Conservation (phyloP, 441 rosid genomes). For the Cnidoscolus chayamansa region DNA sequence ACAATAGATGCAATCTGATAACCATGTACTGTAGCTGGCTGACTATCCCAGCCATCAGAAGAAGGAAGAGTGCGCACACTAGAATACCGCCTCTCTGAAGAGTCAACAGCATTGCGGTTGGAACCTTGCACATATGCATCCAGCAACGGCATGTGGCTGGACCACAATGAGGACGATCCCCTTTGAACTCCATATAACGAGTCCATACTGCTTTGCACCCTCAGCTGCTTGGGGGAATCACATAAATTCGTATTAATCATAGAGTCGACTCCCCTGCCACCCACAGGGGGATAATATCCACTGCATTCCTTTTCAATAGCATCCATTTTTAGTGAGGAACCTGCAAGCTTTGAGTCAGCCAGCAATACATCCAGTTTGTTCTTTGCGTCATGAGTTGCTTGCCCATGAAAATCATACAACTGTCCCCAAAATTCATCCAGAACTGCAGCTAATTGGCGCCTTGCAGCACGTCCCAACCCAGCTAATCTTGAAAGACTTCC, state of each 20-base stretch:
- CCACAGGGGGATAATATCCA: slow-evolving; percentile 45
- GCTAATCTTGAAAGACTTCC: slow-evolving; percentile 94
- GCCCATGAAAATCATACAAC: slow-evolving; percentile 78
- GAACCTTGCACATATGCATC: slow-evolving; percentile 56
- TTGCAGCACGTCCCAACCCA: slow-evolving; percentile 96
- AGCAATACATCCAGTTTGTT: slow-evolving; percentile 54
- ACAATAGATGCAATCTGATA: slow-evolving; percentile 61
- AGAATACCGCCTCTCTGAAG: slow-evolving; percentile 60
- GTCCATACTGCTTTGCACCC: slow-evolving; percentile 51
- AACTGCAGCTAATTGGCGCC: slow-evolving; percentile 68
- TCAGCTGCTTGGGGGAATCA: slow-evolving; percentile 56
- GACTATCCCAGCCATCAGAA: slow-evolving; percentile 58
- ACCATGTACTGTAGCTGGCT: slow-evolving; percentile 84
- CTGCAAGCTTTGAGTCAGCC: slow-evolving; percentile 43
- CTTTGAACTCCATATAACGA: slow-evolving; percentile 58
- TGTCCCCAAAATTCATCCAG: slow-evolving; percentile 98
- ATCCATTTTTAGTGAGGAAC: slow-evolving; percentile 46
- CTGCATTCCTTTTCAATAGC: slow-evolving; percentile 45
- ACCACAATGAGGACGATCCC: slow-evolving; percentile 53
- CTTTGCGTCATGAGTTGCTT: slow-evolving; percentile 62
- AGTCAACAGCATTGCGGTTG: slow-evolving; percentile 35
- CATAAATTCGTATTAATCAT: slow-evolving; percentile 41
- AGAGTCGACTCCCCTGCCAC: slow-evolving; percentile 56
- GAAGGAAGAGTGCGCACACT: slow-evolving; percentile 59
- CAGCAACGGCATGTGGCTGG: slow-evolving; percentile 49